These are phyloP conservation scores for Kodamaea alishanica DNA, from an alignment of 1,139 yeast species.

Conservation along the genomic window DNA sequence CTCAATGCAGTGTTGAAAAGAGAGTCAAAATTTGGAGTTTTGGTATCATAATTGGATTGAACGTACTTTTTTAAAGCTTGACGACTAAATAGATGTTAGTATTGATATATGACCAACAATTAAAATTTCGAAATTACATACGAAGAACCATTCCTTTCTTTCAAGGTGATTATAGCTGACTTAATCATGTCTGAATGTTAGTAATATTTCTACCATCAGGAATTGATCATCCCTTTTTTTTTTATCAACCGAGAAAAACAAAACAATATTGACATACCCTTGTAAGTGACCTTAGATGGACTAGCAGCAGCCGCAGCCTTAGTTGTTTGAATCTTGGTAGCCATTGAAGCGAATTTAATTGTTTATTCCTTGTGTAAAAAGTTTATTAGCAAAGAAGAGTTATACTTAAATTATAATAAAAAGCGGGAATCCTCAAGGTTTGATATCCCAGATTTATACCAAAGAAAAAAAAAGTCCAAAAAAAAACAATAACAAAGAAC, in stretches of 20 bases:
- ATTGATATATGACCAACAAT: constrained; percentile 10
- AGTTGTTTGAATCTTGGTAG: constrained; percentile 24
- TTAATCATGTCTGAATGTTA: constrained; percentile 61
- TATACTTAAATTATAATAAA: neutral
- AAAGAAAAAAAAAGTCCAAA: constrained; percentile 1
- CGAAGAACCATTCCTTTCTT: constrained; percentile 82
- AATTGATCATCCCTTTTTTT: neutral
- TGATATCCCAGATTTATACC: neutral
- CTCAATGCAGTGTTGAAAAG: constrained; percentile 76
- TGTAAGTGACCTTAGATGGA: constrained; percentile 44
- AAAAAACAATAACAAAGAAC: neutral
- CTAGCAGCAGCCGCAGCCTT: constrained; percentile 27
- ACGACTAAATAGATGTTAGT: constrained; percentile 41
- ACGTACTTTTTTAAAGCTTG: constrained; percentile 75
- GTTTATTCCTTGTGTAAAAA: constrained; percentile 1
- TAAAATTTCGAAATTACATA: constrained; percentile 26
- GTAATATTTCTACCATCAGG: constrained; percentile 6
- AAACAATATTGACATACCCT: constrained; percentile 41
- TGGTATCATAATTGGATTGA: constrained; percentile 56
- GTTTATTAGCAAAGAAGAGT: neutral
- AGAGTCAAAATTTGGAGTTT: constrained; percentile 64
- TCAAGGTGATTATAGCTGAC: constrained; percentile 66
- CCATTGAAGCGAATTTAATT: constrained; percentile 16
- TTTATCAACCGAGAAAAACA: neutral
- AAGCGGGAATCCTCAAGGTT: neutral